Base-by-base conservation (phyloP, 371 early-diverging fungal species). In the Mucor lusitanicus region DNA sequence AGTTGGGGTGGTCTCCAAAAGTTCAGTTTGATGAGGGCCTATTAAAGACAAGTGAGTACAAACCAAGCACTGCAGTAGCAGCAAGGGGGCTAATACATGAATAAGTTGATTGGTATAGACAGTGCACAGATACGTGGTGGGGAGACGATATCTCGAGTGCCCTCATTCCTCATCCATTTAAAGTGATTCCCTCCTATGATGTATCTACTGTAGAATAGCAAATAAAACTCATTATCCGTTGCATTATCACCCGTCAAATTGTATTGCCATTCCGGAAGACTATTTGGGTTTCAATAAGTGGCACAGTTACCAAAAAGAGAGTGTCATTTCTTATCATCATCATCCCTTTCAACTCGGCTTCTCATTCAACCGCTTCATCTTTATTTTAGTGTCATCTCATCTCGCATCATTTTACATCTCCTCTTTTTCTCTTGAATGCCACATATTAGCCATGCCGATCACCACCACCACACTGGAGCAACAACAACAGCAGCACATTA, bases 1-100 rank as follows among this genome's bases (percentile, higher is more conserved):
- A 66, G 35, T 71, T 94, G 6, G 94, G 94, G 3, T 95, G 95
- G 95, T 60, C 69, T 46, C 93, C 91, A 2, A 70, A 68, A 40
- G 85, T 90, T 56, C 42, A 70, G 8, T 94, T 92, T 68, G 87
- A 89, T 12, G 84, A 84, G 28, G 95, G 95, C 6, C 70, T 95
- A 21, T 59, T 73, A 60, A 83, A 85, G 44, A 93, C 94, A 46
- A 92, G 93, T 90, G 83, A 81, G 84, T 53, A 27, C n/a, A n/a
- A n/a, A n/a, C n/a, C n/a, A n/a, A n/a, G n/a, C n/a, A n/a, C n/a
- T n/a, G n/a, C n/a, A n/a, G n/a, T n/a, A n/a, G n/a, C n/a, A n/a
- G n/a, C n/a, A n/a, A n/a, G n/a, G n/a, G n/a, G 19, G 46, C 46
- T 46, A 21, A 37, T 56, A 15, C 66, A 50, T 23, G 23, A 27